Evolutionary conservation across 2,329 filamentous ascomycete genomes (phyloP).

Genomic region (Colletotrichum chrysophilum): DNA sequence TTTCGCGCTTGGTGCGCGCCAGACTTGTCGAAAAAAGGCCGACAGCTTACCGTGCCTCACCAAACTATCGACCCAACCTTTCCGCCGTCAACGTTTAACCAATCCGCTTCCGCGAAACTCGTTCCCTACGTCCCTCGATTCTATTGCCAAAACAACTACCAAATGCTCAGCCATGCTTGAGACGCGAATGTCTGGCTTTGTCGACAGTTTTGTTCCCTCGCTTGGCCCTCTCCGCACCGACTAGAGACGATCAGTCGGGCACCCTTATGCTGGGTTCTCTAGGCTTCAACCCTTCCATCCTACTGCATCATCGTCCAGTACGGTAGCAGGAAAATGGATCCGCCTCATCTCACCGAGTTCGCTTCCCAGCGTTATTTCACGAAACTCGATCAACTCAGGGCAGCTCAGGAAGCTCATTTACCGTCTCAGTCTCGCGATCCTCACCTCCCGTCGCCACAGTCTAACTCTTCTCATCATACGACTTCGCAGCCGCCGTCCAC

Average conservation of each 20-base stretch:
- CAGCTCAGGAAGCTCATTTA: background rate
- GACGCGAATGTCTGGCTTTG: constrained; percentile 27
- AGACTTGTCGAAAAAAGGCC: background rate
- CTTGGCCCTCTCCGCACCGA: background rate
- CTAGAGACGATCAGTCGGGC: constrained; percentile 1
- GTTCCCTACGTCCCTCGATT: background rate
- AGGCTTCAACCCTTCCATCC: constrained; percentile 14
- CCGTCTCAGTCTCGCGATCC: background rate
- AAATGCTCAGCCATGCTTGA: constrained; percentile 39
- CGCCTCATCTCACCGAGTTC: constrained; percentile 69
- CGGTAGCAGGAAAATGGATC: constrained; percentile 56
- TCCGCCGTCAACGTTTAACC: background rate
- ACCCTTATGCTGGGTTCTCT: constrained; percentile 7
- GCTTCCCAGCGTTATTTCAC: constrained; percentile 69
- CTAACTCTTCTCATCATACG: constrained; percentile 20
- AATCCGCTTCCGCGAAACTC: background rate
- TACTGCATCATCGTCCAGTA: constrained; percentile 23
- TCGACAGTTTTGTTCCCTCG: constrained; percentile 22
- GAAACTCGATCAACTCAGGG: constrained; percentile 61
- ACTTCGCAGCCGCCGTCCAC: constrained; percentile 35
- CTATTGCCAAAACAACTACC: background rate
- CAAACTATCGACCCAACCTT: background rate
- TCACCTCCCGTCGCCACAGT: constrained; percentile 23
- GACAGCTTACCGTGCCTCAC: background rate
- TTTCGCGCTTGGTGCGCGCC: background rate